phyloP scores from a whole-genome alignment of 2,329 filamentous ascomycete species.

The Penicillium crustosum region DNA sequence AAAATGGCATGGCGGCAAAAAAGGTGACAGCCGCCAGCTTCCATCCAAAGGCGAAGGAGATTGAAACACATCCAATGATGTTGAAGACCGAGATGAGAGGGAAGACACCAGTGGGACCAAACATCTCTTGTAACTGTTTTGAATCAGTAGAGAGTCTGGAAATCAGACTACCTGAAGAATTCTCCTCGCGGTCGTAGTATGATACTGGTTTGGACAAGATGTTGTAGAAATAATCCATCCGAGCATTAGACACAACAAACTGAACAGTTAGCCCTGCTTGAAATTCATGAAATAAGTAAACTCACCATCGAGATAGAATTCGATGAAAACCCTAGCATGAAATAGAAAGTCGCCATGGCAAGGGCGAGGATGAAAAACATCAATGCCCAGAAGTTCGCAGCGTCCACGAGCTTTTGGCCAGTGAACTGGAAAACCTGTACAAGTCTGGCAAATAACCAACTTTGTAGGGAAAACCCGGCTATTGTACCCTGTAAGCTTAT shows the following conservation, averaged over 20 bases:
- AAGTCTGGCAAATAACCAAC: constrained; percentile 50
- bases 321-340: constrained; percentile 46
- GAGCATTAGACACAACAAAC: constrained; percentile 39
- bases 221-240: constrained; percentile 32
- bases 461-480: constrained; percentile 39
- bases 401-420: constrained; percentile 38
- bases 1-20: constrained; percentile 57
- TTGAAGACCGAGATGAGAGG: constrained; percentile 66
- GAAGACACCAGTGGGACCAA: constrained; percentile 49
- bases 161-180: constrained; percentile 51
- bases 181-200: constrained; percentile 48
- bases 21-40: constrained; percentile 69
- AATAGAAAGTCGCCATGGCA: constrained; percentile 47
- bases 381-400: constrained; percentile 53
- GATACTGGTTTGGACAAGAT: constrained; percentile 44
- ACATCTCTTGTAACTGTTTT: constrained; percentile 51
- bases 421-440: constrained; percentile 50
- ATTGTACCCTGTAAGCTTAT: not conserved
- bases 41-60: constrained; percentile 73
- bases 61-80: constrained; percentile 62
- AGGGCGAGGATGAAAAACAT: constrained; percentile 59
- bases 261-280: constrained; percentile 19
- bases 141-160: constrained; percentile 51
- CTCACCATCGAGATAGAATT: constrained; percentile 49
- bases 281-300: not conserved